phyloP scores from a whole-genome alignment of 345 rosid species.

The Dipteronia dyeriana region DNA sequence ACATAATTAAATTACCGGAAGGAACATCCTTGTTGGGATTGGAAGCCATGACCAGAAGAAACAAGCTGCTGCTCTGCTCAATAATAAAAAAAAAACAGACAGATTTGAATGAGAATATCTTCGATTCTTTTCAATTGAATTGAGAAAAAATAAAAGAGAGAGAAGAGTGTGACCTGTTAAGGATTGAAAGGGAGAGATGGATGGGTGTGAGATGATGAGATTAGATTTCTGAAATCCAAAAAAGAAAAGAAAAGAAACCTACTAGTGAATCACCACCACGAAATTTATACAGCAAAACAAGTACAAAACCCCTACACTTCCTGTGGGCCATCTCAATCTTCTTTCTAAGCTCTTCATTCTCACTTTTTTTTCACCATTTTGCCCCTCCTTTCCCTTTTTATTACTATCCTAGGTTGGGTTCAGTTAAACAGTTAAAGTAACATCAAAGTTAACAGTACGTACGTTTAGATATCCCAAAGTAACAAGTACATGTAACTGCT shows the following conservation, averaged over 20 bases:
- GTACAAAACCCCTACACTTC: not conserved
- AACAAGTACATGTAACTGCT: too few species aligned
- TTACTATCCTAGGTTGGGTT: not conserved
- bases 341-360: not conserved
- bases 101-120: not conserved
- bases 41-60: slow-evolving; percentile 56
- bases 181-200: not conserved
- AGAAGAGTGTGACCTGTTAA: not conserved
- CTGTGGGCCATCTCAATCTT: slow-evolving; percentile 36
- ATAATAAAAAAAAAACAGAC: slow-evolving; percentile 8
- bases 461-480: too few species aligned
- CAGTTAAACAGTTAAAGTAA: too few species aligned
- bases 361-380: not conserved
- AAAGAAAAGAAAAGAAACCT: not conserved
- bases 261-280: slow-evolving; percentile 4
- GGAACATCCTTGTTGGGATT: slow-evolving; percentile 54
- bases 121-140: not conserved
- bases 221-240: not conserved
- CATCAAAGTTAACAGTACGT: too few species aligned
- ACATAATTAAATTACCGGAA: slow-evolving; percentile 42
- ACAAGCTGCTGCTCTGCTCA: slow-evolving; percentile 18
- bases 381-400: not conserved
- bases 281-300: not conserved
- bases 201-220: not conserved
- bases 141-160: not conserved